Conservation (phyloP, 1,284 basidiomycete genomes). For the Sporisorium exsertum region DNA sequence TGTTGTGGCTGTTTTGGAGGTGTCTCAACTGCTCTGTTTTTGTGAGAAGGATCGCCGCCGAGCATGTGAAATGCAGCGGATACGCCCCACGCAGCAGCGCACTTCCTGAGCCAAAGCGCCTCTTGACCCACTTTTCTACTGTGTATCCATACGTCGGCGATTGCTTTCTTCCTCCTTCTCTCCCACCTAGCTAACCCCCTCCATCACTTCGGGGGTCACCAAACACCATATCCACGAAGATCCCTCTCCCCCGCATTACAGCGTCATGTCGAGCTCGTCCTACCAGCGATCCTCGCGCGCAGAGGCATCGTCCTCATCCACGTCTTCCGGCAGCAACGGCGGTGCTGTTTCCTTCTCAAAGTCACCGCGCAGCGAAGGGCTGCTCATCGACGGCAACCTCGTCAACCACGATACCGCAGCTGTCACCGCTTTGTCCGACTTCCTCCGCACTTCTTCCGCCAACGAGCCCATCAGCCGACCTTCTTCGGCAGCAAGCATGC, state of each 20-base stretch:
- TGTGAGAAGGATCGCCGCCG: neutral
- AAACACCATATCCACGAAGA: neutral
- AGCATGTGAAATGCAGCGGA: constrained; percentile 17
- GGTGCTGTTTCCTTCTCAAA: constrained; percentile 11
- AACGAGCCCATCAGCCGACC: constrained; percentile 54
- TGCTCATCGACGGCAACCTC: constrained; percentile 40
- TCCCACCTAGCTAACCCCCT: neutral
- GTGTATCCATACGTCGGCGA: neutral
- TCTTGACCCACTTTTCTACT: neutral
- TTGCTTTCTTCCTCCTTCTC: neutral
- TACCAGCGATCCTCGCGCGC: constrained; percentile 18
- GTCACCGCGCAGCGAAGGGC: constrained; percentile 21
- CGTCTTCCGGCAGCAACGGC: neutral
- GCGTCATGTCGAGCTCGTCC: constrained; percentile 15
- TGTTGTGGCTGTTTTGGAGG: neutral
- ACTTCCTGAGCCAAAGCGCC: neutral
- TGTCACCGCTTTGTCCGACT: constrained; percentile 38
- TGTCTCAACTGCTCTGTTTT: neutral
- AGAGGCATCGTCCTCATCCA: constrained; percentile 33
- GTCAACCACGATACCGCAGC: constrained; percentile 42
- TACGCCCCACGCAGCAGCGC: neutral
- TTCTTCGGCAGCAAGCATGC: constrained; percentile 57
- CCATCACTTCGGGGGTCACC: no score
- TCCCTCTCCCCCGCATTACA: no score
- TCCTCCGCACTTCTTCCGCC: constrained; percentile 23